These are phyloP conservation scores for Ogataea hybrid DNA, from an alignment of 1,139 yeast genomes.

Conservation along the genomic window DNA sequence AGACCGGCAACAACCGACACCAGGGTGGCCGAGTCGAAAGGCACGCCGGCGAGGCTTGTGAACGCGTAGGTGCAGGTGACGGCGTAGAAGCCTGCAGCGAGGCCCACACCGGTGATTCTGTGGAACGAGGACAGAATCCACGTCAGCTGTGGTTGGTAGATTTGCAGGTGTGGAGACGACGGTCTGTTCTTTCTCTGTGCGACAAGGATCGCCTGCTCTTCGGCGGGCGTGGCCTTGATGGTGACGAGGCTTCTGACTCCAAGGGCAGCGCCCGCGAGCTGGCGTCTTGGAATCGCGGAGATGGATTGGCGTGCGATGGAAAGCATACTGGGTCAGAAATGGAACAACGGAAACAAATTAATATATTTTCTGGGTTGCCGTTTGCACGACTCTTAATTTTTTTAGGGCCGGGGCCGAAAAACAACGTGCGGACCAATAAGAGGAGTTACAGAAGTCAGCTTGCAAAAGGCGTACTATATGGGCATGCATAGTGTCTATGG, in stretches of 20 bases:
- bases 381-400: conserved; percentile 7
- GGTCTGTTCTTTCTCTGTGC: conserved; percentile 91
- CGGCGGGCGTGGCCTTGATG: conserved; percentile 57
- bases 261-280: conserved; percentile 18
- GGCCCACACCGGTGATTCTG: conserved; percentile 82
- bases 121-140: conserved; percentile 78
- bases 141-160: conserved; percentile 89
- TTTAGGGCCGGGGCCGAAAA: conserved; percentile 7
- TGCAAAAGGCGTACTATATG: not conserved
- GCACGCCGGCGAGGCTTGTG: conserved; percentile 59
- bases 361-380: not conserved
- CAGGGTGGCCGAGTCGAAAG: conserved; percentile 61
- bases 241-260: conserved; percentile 39
- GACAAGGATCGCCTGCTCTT: conserved; percentile 67
- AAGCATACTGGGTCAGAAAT: conserved; percentile 13
- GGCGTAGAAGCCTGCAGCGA: conserved; percentile 78
- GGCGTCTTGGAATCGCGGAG: conserved; percentile 13
- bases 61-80: conserved; percentile 75
- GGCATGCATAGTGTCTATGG: not conserved
- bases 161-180: conserved; percentile 82
- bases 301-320: conserved; percentile 21
- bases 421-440: conserved; percentile 2
- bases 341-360: conserved; percentile 2
- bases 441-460: conserved; percentile 3
- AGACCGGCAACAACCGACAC: conserved; percentile 54